Conservation (phyloP, 1,284 basidiomycete species). For the Pascua sp. region DNA sequence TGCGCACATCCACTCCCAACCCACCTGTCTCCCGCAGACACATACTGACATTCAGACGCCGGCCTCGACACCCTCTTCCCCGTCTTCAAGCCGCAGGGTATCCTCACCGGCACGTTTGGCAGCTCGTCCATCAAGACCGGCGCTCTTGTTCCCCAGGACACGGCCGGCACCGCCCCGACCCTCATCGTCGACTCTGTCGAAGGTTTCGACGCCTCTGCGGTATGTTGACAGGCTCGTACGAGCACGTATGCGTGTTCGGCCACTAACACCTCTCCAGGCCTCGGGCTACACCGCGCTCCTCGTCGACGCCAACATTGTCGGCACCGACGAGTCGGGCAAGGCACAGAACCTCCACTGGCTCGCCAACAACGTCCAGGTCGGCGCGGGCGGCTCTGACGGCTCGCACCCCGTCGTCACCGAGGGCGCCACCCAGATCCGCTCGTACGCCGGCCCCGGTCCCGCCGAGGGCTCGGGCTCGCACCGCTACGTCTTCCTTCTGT, state of each 20-base stretch:
- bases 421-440: constrained; percentile 48
- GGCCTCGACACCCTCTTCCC: not conserved
- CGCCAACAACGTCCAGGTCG: constrained; percentile 60
- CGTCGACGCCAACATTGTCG: constrained; percentile 64
- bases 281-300: constrained; percentile 61
- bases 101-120: constrained; percentile 2
- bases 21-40: no score
- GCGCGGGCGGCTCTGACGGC: constrained; percentile 52
- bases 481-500: constrained; percentile 51
- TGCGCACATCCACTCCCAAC: no score
- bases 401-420: constrained; percentile 36
- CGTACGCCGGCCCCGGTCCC: constrained; percentile 70
- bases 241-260: not conserved
- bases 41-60: not conserved
- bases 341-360: constrained; percentile 70
- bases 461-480: constrained; percentile 65
- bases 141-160: not conserved
- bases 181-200: not conserved
- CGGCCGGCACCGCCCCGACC: not conserved
- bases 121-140: not conserved
- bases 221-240: not conserved
- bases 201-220: not conserved
- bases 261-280: not conserved
- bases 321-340: constrained; percentile 53
- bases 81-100: not conserved